Conservation (phyloP, 1,284 basidiomycete genomes). For the Ustilago sp. region DNA sequence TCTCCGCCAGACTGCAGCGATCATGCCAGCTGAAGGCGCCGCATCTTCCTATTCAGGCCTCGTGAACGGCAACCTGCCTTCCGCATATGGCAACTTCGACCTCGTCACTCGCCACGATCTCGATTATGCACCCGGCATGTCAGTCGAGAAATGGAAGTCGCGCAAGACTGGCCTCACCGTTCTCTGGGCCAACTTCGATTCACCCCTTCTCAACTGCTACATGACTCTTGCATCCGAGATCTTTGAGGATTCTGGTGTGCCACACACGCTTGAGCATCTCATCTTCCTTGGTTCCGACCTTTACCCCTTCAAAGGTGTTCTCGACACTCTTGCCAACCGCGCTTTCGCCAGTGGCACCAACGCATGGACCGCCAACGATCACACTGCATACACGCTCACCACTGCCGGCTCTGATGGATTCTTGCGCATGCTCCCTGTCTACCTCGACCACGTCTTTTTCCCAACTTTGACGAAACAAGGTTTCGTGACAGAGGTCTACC, state of each 20-base stretch:
- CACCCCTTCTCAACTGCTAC: slow-evolving; percentile 90
- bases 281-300: slow-evolving; percentile 66
- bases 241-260: slow-evolving; percentile 72
- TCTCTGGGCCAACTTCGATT: slow-evolving; percentile 74
- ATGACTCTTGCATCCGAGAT: slow-evolving; percentile 92
- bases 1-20: slow-evolving; percentile 1
- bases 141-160: slow-evolving; percentile 86
- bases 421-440: slow-evolving; percentile 91
- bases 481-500: slow-evolving; percentile 84
- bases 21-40: slow-evolving; percentile 36
- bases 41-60: slow-evolving; percentile 3
- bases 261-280: slow-evolving; percentile 67
- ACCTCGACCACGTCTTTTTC: slow-evolving; percentile 96
- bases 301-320: slow-evolving; percentile 93
- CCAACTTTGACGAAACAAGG: slow-evolving; percentile 92
- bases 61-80: slow-evolving; percentile 19
- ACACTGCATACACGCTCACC: slow-evolving; percentile 88
- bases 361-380: slow-evolving; percentile 75
- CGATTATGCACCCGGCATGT: slow-evolving; percentile 78
- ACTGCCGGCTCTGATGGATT: slow-evolving; percentile 97
- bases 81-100: slow-evolving; percentile 78
- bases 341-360: slow-evolving; percentile 88
- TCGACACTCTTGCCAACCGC: slow-evolving; percentile 96
- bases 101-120: slow-evolving; percentile 79
- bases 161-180: slow-evolving; percentile 79